Evolutionary conservation across 179 eudicot genomes (phyloP).

Genomic region (Beta macrorhiza): DNA sequence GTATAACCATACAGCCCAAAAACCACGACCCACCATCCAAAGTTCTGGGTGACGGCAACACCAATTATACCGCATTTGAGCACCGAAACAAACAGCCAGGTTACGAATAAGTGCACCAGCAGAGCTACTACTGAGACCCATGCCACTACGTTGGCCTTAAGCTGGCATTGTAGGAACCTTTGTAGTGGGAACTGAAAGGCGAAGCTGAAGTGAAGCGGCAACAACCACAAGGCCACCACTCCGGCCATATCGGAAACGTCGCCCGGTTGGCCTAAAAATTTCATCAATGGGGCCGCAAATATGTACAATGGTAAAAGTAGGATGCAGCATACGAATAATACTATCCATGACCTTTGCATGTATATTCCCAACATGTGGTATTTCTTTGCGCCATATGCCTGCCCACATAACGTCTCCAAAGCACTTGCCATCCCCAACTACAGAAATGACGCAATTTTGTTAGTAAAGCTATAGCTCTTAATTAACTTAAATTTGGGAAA

Average conservation of each 20-base stretch:
- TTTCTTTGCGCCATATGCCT: conserved; percentile 48
- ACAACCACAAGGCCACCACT: conserved; percentile 33
- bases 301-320: conserved; percentile 35
- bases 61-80: conserved; percentile 40
- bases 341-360: conserved; percentile 51
- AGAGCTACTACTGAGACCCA: conserved; percentile 36
- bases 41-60: conserved; percentile 31
- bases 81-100: conserved; percentile 39
- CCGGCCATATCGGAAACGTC: conserved; percentile 43
- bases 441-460: background rate
- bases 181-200: conserved; percentile 47
- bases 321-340: conserved; percentile 32
- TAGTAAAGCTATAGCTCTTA: background rate
- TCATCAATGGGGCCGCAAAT: conserved; percentile 36
- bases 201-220: conserved; percentile 51
- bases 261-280: conserved; percentile 39
- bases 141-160: conserved; percentile 38
- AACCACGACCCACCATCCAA: conserved; percentile 47
- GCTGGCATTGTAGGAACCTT: conserved; percentile 47
- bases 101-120: conserved; percentile 28
- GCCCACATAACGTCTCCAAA: conserved; percentile 48
- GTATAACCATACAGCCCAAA: conserved; percentile 37
- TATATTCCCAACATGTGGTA: conserved; percentile 45
- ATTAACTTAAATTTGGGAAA: too few species aligned
- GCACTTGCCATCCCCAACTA: conserved; percentile 55